phyloP scores from a whole-genome alignment of 2,329 filamentous ascomycete genomes.

The Colletotrichum musicola region DNA sequence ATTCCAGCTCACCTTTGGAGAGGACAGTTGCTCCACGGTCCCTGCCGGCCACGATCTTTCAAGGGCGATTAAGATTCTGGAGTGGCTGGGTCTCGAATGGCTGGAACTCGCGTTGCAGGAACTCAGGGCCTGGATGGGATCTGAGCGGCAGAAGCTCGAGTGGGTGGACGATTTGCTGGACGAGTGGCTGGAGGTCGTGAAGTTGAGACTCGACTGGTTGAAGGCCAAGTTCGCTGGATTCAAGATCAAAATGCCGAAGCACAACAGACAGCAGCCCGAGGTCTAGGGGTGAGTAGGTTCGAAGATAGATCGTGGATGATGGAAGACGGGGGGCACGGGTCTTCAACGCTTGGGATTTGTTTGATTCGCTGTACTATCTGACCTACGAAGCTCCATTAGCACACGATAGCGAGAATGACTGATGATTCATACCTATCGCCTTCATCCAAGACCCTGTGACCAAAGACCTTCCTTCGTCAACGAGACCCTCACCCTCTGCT shows the following conservation, averaged over 20 bases:
- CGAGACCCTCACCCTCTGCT: too few species aligned
- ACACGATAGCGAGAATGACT: constrained; percentile 32
- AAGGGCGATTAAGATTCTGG: background rate
- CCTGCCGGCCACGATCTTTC: constrained; percentile 10
- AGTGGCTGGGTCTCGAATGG: background rate
- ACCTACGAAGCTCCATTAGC: constrained; percentile 33
- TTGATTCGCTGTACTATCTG: constrained; percentile 33
- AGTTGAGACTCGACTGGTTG: too few species aligned
- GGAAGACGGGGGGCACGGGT: background rate
- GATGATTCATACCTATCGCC: constrained; percentile 29
- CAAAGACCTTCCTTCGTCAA: too few species aligned
- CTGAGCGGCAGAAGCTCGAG: too few species aligned
- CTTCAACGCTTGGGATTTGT: constrained; percentile 15
- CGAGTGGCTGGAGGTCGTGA: too few species aligned
- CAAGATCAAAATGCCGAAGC: too few species aligned
- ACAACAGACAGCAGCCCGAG: too few species aligned
- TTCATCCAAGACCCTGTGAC: background rate
- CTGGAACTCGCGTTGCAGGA: too few species aligned
- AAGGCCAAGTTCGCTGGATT: too few species aligned
- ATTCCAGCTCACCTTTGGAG: constrained; percentile 7
- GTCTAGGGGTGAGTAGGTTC: background rate
- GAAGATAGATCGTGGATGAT: background rate
- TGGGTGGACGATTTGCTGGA: too few species aligned
- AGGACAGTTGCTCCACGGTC: background rate
- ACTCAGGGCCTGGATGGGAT: too few species aligned